phyloP scores from a whole-genome alignment of 1,284 basidiomycete genomes.

The Inonotus hispidus region DNA sequence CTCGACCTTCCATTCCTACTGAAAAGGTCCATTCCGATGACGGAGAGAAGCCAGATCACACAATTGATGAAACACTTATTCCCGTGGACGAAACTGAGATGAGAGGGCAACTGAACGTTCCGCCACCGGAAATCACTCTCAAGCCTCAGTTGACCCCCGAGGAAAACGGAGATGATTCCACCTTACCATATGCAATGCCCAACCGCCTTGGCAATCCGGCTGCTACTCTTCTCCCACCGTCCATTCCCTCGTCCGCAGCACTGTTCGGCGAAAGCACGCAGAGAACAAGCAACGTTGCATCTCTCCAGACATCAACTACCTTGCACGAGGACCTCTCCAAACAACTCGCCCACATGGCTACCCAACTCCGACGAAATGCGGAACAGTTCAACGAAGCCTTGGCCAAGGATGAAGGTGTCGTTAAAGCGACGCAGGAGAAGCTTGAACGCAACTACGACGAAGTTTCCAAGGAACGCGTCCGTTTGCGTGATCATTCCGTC shows the following conservation, averaged over 20 bases:
- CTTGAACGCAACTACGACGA: conserved; percentile 64
- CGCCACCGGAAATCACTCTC: conserved; percentile 19
- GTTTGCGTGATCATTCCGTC: conserved; percentile 57
- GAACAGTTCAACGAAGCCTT: conserved; percentile 63
- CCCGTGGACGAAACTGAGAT: conserved; percentile 12
- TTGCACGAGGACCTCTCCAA: conserved; percentile 68
- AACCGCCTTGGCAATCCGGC: conserved; percentile 11
- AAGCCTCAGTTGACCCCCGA: background rate
- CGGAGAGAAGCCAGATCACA: background rate
- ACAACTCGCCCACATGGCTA: conserved; percentile 73
- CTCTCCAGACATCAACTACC: conserved; percentile 51
- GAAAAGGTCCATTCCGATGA: background rate
- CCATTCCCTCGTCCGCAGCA: conserved; percentile 26
- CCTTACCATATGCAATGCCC: background rate
- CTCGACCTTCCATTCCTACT: conserved; percentile 20
- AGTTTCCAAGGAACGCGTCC: conserved; percentile 60
- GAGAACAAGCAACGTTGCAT: conserved; percentile 34
- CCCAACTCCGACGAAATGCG: conserved; percentile 70
- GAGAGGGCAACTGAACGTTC: background rate
- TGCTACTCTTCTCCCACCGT: conserved; percentile 20
- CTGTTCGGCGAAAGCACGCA: conserved; percentile 25
- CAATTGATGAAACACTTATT: conserved; percentile 4
- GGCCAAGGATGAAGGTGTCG: conserved; percentile 56
- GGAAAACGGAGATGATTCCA: background rate
- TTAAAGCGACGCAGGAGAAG: conserved; percentile 59